Evolutionary conservation across 2,329 filamentous ascomycete genomes (phyloP).

Genomic region (Bimuria novae-zelandiae): DNA sequence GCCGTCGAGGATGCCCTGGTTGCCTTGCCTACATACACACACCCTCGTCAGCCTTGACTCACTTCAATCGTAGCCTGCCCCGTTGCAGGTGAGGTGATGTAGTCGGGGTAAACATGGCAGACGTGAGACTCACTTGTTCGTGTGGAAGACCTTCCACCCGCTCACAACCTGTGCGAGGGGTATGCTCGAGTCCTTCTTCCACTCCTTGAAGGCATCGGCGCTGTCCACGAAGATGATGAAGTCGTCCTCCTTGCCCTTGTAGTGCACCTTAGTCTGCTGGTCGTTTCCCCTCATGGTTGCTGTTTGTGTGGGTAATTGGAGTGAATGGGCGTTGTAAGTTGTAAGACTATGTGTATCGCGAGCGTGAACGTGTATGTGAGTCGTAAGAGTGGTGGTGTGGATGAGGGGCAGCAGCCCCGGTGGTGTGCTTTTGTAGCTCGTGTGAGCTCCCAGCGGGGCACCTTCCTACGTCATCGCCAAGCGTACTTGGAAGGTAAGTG

Average conservation of each 20-base stretch:
- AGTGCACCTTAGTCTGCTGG: constrained; percentile 76
- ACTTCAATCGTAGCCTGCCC: background rate
- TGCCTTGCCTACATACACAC: constrained; percentile 70
- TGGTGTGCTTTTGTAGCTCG: constrained; percentile 40
- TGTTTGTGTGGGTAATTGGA: constrained; percentile 10
- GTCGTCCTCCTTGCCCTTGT: constrained; percentile 74
- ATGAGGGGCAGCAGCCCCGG: too few relatives aligned
- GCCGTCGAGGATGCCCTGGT: constrained; percentile 75
- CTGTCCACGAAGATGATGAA: constrained; percentile 70
- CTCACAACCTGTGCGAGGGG: constrained; percentile 85
- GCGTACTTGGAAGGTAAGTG: constrained; percentile 1
- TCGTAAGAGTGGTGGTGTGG: too few relatives aligned
- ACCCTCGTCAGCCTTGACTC: background rate
- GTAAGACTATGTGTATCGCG: constrained; percentile 20
- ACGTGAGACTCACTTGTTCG: constrained; percentile 76
- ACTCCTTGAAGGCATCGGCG: constrained; percentile 71
- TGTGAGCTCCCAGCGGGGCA: constrained; percentile 20
- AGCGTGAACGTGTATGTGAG: constrained; percentile 1
- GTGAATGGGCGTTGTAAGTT: background rate
- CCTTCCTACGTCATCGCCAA: constrained; percentile 41
- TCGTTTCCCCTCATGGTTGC: constrained; percentile 54
- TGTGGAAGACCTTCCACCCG: constrained; percentile 86
- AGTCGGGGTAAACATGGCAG: background rate
- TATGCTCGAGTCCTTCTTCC: constrained; percentile 77
- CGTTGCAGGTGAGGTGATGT: background rate